These are phyloP conservation scores for Metschnikowia matae DNA, from an alignment of 805 yeast genomes.

Conservation along the genomic window DNA sequence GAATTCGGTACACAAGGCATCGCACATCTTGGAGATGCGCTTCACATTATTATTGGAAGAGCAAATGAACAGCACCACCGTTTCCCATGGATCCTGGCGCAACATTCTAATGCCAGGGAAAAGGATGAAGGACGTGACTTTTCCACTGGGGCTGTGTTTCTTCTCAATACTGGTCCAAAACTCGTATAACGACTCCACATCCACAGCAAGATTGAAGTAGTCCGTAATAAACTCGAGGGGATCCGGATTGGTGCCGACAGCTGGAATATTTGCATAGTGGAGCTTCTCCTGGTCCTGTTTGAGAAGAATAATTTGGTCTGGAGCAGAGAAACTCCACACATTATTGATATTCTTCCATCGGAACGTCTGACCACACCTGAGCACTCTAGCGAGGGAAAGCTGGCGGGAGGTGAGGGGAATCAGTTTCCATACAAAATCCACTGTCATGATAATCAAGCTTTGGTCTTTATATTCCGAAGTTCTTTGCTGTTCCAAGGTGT, in stretches of 20 bases:
- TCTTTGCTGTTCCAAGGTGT: neutral
- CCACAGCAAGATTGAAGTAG: constrained; percentile 66
- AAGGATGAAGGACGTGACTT: constrained; percentile 28
- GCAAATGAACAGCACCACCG: constrained; percentile 83
- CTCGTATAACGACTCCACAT: constrained; percentile 48
- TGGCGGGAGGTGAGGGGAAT: constrained; percentile 34
- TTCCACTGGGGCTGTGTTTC: constrained; percentile 36
- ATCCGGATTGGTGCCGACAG: constrained; percentile 23
- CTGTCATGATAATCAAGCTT: constrained; percentile 10
- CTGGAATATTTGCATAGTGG: constrained; percentile 46
- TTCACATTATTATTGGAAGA: constrained; percentile 95
- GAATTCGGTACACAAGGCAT: constrained; percentile 62
- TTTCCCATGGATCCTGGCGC: constrained; percentile 97
- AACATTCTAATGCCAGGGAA: constrained; percentile 77
- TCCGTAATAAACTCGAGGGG: constrained; percentile 46
- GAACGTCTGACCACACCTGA: constrained; percentile 84
- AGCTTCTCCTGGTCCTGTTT: constrained; percentile 52
- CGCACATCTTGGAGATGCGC: constrained; percentile 90
- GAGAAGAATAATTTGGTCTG: constrained; percentile 59
- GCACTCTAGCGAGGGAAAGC: constrained; percentile 56
- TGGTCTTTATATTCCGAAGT: no score
- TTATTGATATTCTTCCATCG: constrained; percentile 65
- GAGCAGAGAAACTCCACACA: constrained; percentile 63
- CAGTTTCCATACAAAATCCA: constrained; percentile 14
- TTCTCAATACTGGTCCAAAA: constrained; percentile 60